Percentiles rank a stretch among this genome's conserved stretches.
phyloP scores from a whole-genome alignment of 225 moss, liverwort and hornwort genomes.

The Rhytidiadelphus loreus region DNA sequence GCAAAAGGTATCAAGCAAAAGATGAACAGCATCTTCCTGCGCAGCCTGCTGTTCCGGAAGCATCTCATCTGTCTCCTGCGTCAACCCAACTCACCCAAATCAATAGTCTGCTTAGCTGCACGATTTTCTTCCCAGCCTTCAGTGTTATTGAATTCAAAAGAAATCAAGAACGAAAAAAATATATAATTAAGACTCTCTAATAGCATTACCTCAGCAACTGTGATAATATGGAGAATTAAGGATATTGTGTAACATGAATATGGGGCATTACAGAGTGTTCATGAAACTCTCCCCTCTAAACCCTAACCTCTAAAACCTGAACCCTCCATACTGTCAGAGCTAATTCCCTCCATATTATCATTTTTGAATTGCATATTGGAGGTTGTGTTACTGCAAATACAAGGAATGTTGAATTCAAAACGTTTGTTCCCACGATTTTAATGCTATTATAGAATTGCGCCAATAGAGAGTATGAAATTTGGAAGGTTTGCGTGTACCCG shows the following conservation, averaged over 20 bases:
- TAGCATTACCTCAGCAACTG: not conserved
- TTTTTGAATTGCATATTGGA: not conserved
- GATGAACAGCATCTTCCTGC: slow-evolving; percentile 21
- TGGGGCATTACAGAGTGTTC: not conserved
- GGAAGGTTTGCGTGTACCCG: not conserved
- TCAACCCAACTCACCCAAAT: not conserved
- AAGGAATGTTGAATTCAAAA: not conserved
- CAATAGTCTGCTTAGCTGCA: not conserved
- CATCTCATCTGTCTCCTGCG: slow-evolving; percentile 7
- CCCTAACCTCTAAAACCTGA: not conserved
- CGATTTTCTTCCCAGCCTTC: not conserved
- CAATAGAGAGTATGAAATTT: not conserved
- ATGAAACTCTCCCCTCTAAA: not conserved
- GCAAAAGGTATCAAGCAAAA: slow-evolving; percentile 36
- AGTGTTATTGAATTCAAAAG: not conserved
- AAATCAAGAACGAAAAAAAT: not conserved
- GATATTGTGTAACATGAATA: not conserved
- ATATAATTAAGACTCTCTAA: not conserved
- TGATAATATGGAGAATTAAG: not conserved
- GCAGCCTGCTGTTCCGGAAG: slow-evolving; percentile 12
- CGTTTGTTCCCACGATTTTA: not conserved
- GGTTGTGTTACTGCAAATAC: not conserved
- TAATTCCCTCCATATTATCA: not conserved
- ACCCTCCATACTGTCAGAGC: not conserved
- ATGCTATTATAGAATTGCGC: not conserved